Evolutionary conservation across 495 filamentous ascomycete genomes (phyloP).

Genomic region (Collariella sp.): DNA sequence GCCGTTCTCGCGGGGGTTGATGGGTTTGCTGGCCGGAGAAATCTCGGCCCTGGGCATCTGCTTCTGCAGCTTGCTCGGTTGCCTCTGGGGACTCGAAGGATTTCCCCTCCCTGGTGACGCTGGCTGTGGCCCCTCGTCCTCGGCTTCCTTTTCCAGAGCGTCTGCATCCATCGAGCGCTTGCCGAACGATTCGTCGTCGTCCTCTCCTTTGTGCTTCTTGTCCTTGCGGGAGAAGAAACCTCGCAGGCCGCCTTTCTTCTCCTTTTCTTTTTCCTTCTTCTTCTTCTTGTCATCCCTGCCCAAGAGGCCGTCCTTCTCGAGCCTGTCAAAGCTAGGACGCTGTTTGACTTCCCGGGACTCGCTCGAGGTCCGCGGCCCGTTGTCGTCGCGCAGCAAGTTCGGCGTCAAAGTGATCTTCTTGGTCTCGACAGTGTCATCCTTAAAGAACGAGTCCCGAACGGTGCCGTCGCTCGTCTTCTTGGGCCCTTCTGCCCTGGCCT

Average conservation of each 20-base stretch:
- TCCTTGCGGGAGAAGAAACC: conserved; percentile 94
- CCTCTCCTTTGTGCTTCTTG: conserved; percentile 64
- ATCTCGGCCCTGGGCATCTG: conserved; percentile 45
- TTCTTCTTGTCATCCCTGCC: conserved; percentile 47
- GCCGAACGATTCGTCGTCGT: conserved; percentile 60
- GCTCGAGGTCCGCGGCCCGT: conserved; percentile 45
- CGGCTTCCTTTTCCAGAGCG: conserved; percentile 33
- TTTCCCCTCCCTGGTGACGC: conserved; percentile 31
- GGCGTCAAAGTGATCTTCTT: conserved; percentile 97
- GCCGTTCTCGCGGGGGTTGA: conserved; percentile 16
- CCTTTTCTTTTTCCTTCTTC: conserved; percentile 78
- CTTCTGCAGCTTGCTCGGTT: conserved; percentile 70
- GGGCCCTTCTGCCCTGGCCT: conserved; percentile 42
- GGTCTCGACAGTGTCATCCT: conserved; percentile 87
- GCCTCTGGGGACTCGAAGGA: conserved; percentile 45
- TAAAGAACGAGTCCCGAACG: conserved; percentile 90
- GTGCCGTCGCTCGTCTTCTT: conserved; percentile 75
- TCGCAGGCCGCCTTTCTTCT: conserved; percentile 85
- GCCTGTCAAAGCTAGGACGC: conserved; percentile 47
- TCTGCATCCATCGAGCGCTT: conserved; percentile 50
- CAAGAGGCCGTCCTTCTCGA: conserved; percentile 40
- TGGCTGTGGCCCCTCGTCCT: conserved; percentile 35
- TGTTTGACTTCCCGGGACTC: conserved; percentile 56
- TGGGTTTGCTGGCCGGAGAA: conserved; percentile 43
- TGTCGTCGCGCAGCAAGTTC: conserved; percentile 84